Evolutionary conservation across 2,329 filamentous ascomycete genomes (phyloP).

Genomic region (Claviceps sp.): DNA sequence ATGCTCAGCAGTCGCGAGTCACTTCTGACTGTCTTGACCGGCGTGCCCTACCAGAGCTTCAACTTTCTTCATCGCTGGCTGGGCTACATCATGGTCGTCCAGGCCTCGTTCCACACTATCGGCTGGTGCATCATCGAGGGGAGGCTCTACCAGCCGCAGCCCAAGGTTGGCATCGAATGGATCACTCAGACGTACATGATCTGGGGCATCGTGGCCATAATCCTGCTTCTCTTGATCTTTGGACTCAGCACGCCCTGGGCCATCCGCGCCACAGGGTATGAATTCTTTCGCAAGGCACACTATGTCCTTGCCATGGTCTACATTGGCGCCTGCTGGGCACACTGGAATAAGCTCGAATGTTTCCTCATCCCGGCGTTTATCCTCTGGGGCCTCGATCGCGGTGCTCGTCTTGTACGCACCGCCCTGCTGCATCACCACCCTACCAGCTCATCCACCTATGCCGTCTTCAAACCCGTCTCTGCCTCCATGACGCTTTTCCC

Average conservation of each 20-base stretch:
- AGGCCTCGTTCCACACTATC: slow-evolving; percentile 56
- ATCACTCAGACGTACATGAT: slow-evolving; percentile 55
- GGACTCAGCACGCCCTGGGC: slow-evolving; percentile 41
- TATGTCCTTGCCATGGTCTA: slow-evolving; percentile 63
- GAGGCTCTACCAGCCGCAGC: slow-evolving; percentile 58
- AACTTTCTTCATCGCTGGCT: slow-evolving; percentile 68
- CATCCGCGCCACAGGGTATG: slow-evolving; percentile 57
- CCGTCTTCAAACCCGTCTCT: slow-evolving; percentile 39
- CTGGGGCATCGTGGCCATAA: slow-evolving; percentile 58
- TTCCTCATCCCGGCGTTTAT: slow-evolving; percentile 54
- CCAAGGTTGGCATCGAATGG: slow-evolving; percentile 40
- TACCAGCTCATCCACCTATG: slow-evolving; percentile 16
- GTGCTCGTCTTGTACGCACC: slow-evolving; percentile 42
- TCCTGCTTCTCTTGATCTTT: slow-evolving; percentile 47
- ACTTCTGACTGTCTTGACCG: slow-evolving; percentile 54
- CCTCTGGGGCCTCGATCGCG: slow-evolving; percentile 53
- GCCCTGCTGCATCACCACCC: slow-evolving; percentile 47
- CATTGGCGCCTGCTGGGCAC: slow-evolving; percentile 61
- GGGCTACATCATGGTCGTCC: slow-evolving; percentile 58
- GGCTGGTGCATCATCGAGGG: slow-evolving; percentile 56
- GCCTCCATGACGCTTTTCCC: slow-evolving; percentile 34
- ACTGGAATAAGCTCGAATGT: slow-evolving; percentile 55
- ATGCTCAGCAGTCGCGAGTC: slow-evolving; percentile 57
- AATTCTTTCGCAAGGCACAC: slow-evolving; percentile 63
- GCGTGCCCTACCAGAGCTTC: slow-evolving; percentile 64